Conservation (phyloP, 805 yeast genomes). For the Saturnispora zaruensis region DNA sequence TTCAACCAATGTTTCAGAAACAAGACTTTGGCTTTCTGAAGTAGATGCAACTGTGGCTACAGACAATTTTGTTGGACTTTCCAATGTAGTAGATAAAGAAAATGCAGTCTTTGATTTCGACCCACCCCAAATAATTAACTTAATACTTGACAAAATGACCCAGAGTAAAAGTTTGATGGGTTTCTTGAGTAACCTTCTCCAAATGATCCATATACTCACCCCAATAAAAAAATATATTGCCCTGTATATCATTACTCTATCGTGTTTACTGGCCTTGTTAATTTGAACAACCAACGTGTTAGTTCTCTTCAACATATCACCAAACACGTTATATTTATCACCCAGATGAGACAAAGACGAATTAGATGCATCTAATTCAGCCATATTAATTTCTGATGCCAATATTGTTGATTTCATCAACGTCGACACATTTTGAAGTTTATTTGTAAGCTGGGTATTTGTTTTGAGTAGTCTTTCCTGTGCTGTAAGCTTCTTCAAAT, state of each 20-base stretch:
- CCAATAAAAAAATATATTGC: slow-evolving; percentile 37
- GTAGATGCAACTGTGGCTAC: neutral
- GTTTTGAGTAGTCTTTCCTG: slow-evolving; percentile 38
- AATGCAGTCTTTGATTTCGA: neutral
- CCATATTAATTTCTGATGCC: slow-evolving; percentile 43
- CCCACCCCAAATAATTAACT: slow-evolving; percentile 9
- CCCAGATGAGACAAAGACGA: slow-evolving; percentile 34
- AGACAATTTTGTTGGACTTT: neutral
- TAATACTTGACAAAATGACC: slow-evolving; percentile 29
- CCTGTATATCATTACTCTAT: slow-evolving; percentile 40
- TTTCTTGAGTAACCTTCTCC: slow-evolving; percentile 38
- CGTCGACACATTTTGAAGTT: slow-evolving; percentile 40
- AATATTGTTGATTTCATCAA: slow-evolving; percentile 41
- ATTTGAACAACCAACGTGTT: slow-evolving; percentile 40
- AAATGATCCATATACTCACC: slow-evolving; percentile 42
- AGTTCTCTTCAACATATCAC: slow-evolving; percentile 34
- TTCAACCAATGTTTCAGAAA: neutral
- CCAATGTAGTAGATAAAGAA: neutral
- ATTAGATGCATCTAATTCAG: slow-evolving; percentile 40
- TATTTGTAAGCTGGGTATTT: slow-evolving; percentile 38
- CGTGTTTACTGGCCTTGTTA: slow-evolving; percentile 43
- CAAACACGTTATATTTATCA: slow-evolving; percentile 35
- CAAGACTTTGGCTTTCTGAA: neutral
- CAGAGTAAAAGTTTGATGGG: slow-evolving; percentile 40
- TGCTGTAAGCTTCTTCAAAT: slow-evolving; percentile 22